Evolutionary conservation across 495 filamentous ascomycete genomes (phyloP), one percentile per base, ranked within the genome.

Genomic region (Podospora pseudopauciseta): DNA sequence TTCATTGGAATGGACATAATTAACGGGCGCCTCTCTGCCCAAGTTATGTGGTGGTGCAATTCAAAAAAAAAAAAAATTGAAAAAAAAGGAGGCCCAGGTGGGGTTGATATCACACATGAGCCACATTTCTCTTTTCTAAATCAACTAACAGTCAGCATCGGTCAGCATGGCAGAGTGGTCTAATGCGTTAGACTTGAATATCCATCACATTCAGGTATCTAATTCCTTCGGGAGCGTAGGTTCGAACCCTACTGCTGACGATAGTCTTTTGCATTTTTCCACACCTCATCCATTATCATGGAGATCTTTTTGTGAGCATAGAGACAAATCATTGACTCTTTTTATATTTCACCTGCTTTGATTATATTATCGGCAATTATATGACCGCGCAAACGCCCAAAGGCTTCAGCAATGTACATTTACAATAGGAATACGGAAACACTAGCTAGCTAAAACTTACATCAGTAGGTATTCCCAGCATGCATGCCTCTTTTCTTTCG

Each of bases 111-210:
- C 39, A 16, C 5, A 3, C 39, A 49, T 13, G 1, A 13, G 13
- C 39, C 39, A 5, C 39, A 49, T 49, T 49, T 16, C 39, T 49
- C 13, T 2, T 11, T 11, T 49, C 39, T 2, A 49, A 5, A 49
- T 11, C 39, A 49, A 18, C 13, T 0, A 49, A 49, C 39, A 49
- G 39, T 49, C 0, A 49, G 39, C 13, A 49, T 49, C 39, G 15
- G 39, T 49, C 55, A 58, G 23, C 55, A 20, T 58, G 60, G 54
- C 16, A 65, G 26, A 26, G 39, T 26, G 44, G 26, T 27, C 39
- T 53, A 30, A 66, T 55, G 55, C 55, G 55, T 20, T 26, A 58
- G 55, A 58, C 55, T 58, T 58, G 55, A 58, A 58, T 58, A 58
- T 20, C 6, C 23, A 18, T 20, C 11, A 58, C 55, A 58, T 58